Evolutionary conservation across 805 yeast species (phyloP), one percentile per base, ranked within the genome.

Genomic region (Osmozyma mogii): DNA sequence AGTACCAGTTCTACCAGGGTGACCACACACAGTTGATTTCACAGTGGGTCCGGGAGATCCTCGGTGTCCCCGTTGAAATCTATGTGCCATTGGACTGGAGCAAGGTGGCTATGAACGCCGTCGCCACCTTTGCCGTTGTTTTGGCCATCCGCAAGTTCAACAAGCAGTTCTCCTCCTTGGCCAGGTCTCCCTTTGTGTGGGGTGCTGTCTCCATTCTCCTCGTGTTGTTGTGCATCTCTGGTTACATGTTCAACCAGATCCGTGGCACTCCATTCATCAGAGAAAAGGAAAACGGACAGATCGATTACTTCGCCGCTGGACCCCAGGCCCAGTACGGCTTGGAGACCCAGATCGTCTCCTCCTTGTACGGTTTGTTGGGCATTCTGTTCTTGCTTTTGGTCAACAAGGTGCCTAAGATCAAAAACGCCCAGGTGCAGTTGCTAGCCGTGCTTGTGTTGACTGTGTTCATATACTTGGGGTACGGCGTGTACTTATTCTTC

Each of bases 171-270:
- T 22, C 42, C 2, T 39, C 53, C 10, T 28, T 83, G 5, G 25
- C 75, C 9, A 54, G 60, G 15, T 69, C 74, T 23, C 77, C 68
- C 43, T 58, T 70, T 28, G 47, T 83, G 22, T 92, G 97, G 96
- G 80, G 83, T 25, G 71, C 75, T 2, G 25, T 71, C 8, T 68
- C 83, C 3, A 62, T 83, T n/a, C 60, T 81, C 33, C 44, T 71
- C 12, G 69, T 84, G 21, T 61, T 88, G 36, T 58, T 87, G 43
- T 83, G 88, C 65, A 75, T 72, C 27, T 66, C 89, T 6, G 98
- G 98, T 11, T 82, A 87, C 58, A 92, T 92, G 98, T 92, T 76
- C 70, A 88, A 85, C 54, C 71, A 73, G 42, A 92, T 92, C 39
- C 75, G 96, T 54, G 70, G 71, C 22, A 68, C 78, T 5, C 87